Conservation (phyloP, 2,329 filamentous ascomycete genomes). For the Arthrobotrys pseudoclavata region DNA sequence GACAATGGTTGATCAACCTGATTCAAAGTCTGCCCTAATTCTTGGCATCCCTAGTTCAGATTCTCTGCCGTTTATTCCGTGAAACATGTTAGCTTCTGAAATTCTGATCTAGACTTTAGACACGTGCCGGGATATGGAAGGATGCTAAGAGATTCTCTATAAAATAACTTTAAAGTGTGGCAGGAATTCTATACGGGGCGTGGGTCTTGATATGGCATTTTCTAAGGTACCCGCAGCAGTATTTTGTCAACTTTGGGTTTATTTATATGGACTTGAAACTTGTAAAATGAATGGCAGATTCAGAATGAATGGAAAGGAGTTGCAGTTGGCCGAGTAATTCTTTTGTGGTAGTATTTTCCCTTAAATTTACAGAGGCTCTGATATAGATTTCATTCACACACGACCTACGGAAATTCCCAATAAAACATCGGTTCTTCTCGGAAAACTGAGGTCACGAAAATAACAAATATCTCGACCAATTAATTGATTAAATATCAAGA, state of each 20-base stretch:
- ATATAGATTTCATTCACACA: background rate
- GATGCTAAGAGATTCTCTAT: background rate
- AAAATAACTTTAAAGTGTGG: background rate
- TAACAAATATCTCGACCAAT: background rate
- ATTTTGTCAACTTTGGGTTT: background rate
- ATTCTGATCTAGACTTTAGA: background rate
- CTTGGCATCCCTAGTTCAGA: conserved; percentile 5
- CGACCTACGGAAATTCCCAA: background rate
- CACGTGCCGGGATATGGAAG: background rate
- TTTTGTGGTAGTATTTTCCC: too few species aligned
- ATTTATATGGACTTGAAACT: background rate
- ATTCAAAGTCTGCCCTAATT: background rate
- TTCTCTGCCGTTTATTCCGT: background rate
- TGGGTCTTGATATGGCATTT: background rate
- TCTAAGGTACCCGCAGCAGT: background rate
- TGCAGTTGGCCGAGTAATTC: too few species aligned
- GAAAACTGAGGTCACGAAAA: background rate
- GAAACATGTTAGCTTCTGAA: background rate
- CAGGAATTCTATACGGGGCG: background rate
- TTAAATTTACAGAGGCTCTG: too few species aligned
- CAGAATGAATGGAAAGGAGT: too few species aligned
- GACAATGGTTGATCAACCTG: background rate
- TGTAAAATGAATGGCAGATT: background rate
- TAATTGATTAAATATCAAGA: background rate
- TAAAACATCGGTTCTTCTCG: background rate